phyloP scores from a whole-genome alignment of 2,329 filamentous ascomycete genomes.

The Arthrobotrys entomopaga region DNA sequence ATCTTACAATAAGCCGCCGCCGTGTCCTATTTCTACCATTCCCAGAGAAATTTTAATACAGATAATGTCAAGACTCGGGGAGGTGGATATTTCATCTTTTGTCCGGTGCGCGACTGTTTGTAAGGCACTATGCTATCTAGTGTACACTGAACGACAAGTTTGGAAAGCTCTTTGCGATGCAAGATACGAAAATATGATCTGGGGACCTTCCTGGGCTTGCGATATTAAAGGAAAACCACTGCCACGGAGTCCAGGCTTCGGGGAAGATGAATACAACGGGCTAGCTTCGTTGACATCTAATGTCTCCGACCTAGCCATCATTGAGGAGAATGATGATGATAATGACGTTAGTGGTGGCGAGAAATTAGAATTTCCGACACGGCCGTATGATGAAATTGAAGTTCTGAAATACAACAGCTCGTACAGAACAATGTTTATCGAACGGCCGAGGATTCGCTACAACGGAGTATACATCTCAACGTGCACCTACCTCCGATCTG shows the following conservation, averaged over 20 bases:
- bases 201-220: slow-evolving; percentile 81
- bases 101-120: slow-evolving; percentile 81
- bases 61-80: slow-evolving; percentile 77
- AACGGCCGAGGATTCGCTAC: slow-evolving; percentile 81
- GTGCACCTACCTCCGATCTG: slow-evolving; percentile 90
- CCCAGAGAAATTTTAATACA: slow-evolving; percentile 87
- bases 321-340: slow-evolving; percentile 53
- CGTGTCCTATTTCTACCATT: slow-evolving; percentile 80
- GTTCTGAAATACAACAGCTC: slow-evolving; percentile 57
- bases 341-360: slow-evolving; percentile 59
- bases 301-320: slow-evolving; percentile 22
- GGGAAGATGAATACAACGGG: slow-evolving; percentile 21
- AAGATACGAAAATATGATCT: slow-evolving; percentile 73
- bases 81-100: slow-evolving; percentile 80
- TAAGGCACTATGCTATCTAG: slow-evolving; percentile 85
- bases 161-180: slow-evolving; percentile 82
- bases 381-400: slow-evolving; percentile 61
- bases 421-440: slow-evolving; percentile 55
- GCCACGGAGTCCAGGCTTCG: slow-evolving; percentile 1
- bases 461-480: slow-evolving; percentile 97
- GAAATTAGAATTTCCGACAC: slow-evolving; percentile 56
- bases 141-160: slow-evolving; percentile 82
- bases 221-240: slow-evolving; percentile 65
- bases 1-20: slow-evolving; percentile 69
- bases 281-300: slow-evolving; percentile 12